Conservation (phyloP, 257 asterid species). For the Plectranthus barbatus region DNA sequence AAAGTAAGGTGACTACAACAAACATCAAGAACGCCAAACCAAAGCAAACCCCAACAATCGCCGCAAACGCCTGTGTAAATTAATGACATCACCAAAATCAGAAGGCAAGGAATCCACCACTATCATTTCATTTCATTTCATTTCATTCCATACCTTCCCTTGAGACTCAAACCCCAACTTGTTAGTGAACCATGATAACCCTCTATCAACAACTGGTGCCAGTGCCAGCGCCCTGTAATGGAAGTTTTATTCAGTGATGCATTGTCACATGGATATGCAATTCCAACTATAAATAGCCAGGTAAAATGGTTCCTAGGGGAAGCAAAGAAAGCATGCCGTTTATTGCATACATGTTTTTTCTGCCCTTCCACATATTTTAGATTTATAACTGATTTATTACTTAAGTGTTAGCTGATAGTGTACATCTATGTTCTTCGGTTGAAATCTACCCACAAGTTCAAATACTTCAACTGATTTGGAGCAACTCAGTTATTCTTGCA, state of each 20-base stretch:
- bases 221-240: constrained; percentile 94
- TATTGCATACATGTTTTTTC: too few species aligned
- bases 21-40: constrained; percentile 68
- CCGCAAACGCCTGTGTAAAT: constrained; percentile 48
- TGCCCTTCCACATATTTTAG: too few species aligned
- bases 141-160: constrained; percentile 49
- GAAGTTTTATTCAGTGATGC: too few species aligned
- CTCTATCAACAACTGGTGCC: constrained; percentile 77
- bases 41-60: constrained; percentile 60
- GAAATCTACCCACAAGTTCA: too few species aligned
- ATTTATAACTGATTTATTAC: too few species aligned
- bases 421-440: too few species aligned
- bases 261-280: too few species aligned
- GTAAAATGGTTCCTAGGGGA: too few species aligned
- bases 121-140: too few species aligned
- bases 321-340: too few species aligned
- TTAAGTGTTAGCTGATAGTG: too few species aligned
- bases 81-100: neutral
- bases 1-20: constrained; percentile 56
- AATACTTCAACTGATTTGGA: neutral
- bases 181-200: constrained; percentile 74
- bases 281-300: too few species aligned
- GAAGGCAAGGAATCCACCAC: neutral
- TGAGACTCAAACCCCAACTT: constrained; percentile 64
- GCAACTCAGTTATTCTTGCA: neutral